These are phyloP conservation scores for Solanum medicagineum DNA, from an alignment of 257 asterid species.

Conservation along the genomic window DNA sequence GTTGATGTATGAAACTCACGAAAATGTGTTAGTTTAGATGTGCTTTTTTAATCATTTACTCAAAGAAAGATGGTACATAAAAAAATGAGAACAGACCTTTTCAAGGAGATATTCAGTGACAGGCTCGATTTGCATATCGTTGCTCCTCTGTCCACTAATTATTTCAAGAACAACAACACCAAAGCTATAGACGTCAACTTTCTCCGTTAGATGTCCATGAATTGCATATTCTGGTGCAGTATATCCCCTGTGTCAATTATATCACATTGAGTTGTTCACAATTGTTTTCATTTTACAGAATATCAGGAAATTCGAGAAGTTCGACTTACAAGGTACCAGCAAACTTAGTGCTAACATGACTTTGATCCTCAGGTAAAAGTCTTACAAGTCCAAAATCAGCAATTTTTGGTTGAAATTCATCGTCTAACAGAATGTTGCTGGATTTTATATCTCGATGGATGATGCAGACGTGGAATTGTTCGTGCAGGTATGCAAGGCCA, in stretches of 20 bases:
- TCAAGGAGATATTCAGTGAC: constrained; percentile 51
- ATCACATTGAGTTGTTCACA: background rate
- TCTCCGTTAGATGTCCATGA: constrained; percentile 76
- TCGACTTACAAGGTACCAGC: constrained; percentile 75
- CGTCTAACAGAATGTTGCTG: constrained; percentile 51
- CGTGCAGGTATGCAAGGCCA: constrained; percentile 72
- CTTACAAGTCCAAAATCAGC: constrained; percentile 81
- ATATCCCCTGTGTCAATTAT: constrained; percentile 43
- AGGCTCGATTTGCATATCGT: constrained; percentile 27
- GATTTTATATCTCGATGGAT: constrained; percentile 81
- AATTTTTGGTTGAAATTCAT: constrained; percentile 53
- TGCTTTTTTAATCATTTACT: background rate
- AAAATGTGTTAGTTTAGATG: background rate
- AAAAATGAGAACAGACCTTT: constrained; percentile 22
- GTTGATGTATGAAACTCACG: background rate
- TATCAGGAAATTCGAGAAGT: background rate
- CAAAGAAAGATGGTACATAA: background rate
- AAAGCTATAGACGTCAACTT: constrained; percentile 72
- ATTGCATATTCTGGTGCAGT: constrained; percentile 84
- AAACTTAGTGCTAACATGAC: constrained; percentile 77
- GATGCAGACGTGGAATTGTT: constrained; percentile 54
- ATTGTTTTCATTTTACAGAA: background rate
- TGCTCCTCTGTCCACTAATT: constrained; percentile 56
- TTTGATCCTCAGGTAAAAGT: constrained; percentile 63
- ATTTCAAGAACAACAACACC: constrained; percentile 65